phyloP scores from a whole-genome alignment of 2,329 filamentous ascomycete species.

The Magnaporthales sp. region DNA sequence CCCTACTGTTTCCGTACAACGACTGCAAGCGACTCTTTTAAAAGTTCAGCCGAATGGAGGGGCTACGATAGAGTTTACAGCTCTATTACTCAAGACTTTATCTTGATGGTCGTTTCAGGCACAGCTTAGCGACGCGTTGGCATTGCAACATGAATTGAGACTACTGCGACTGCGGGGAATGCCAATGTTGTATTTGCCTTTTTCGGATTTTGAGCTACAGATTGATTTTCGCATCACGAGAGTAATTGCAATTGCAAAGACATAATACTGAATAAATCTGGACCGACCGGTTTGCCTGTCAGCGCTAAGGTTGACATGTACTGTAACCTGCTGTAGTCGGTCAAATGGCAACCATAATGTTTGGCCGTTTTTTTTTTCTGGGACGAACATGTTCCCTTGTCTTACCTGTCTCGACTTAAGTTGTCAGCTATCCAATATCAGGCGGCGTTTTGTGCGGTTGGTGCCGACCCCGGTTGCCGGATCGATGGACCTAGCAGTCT shows the following conservation, averaged over 20 bases:
- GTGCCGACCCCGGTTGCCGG: neutral
- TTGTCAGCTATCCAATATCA: neutral
- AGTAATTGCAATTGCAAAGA: neutral
- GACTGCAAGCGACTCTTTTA: neutral
- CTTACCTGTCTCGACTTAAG: neutral
- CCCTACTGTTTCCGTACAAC: no score
- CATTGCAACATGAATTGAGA: neutral
- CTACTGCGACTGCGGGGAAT: neutral
- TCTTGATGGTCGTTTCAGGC: neutral
- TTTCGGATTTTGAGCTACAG: no score
- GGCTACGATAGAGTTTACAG: neutral
- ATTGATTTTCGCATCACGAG: neutral
- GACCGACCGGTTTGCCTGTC: neutral
- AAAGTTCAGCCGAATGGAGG: neutral
- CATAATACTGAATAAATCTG: neutral
- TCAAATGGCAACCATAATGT: no score
- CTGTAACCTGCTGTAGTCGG: no score
- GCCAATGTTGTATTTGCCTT: neutral
- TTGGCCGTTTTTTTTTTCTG: neutral
- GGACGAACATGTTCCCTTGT: neutral
- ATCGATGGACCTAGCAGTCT: neutral
- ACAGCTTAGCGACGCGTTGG: neutral
- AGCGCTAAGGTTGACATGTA: neutral
- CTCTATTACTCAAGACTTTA: neutral
- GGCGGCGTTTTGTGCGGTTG: neutral